Percentiles rank a stretch among this genome's conserved stretches.
phyloP scores from a whole-genome alignment of 768 basidiomycete genomes.

The Hericium rajendrae region DNA sequence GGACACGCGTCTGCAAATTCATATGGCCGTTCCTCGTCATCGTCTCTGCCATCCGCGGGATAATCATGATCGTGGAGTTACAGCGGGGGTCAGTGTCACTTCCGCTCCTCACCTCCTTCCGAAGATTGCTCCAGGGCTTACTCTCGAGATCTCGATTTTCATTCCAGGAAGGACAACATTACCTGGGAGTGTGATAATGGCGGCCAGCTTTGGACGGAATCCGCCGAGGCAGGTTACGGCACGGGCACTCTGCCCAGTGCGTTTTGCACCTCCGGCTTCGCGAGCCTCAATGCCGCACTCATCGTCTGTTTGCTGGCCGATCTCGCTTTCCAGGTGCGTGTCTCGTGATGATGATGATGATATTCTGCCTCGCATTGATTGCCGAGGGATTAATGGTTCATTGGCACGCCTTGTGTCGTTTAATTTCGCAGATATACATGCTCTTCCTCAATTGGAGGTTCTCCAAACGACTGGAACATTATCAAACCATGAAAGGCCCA shows the following conservation, averaged over 20 bases:
- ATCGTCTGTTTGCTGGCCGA: background rate
- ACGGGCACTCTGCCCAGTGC: background rate
- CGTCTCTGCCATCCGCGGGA: constrained; percentile 26
- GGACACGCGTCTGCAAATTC: constrained; percentile 54
- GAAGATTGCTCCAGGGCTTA: background rate
- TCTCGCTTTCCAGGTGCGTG: background rate
- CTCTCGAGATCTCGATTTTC: too few species aligned
- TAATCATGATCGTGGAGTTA: background rate
- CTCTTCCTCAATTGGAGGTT: constrained; percentile 69
- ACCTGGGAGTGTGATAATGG: background rate
- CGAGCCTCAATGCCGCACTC: background rate
- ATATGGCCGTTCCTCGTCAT: constrained; percentile 66
- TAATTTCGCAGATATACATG: constrained; percentile 51
- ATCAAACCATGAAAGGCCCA: constrained; percentile 53
- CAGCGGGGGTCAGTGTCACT: background rate
- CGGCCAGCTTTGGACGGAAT: background rate
- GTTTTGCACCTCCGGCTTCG: background rate
- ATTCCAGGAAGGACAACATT: background rate
- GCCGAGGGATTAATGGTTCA: background rate
- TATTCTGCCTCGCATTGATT: background rate
- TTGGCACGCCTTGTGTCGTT: background rate
- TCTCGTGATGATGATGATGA: background rate
- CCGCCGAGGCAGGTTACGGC: background rate
- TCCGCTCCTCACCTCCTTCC: background rate
- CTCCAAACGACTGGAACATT: constrained; percentile 61